These are phyloP conservation scores for Mitragyna speciosa DNA, from an alignment of 257 asterid genomes.

Conservation along the genomic window DNA sequence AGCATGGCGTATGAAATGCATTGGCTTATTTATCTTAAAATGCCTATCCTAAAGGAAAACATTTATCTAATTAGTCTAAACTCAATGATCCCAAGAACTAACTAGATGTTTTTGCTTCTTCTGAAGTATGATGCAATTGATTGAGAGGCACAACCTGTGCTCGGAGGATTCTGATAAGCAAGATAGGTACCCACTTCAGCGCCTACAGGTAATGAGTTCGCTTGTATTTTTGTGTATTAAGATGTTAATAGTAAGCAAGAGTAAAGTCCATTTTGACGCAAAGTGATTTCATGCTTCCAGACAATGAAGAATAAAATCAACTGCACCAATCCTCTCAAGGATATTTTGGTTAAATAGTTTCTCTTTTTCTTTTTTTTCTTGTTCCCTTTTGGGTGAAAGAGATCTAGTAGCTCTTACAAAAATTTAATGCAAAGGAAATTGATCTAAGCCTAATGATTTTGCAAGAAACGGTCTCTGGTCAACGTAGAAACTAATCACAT, in stretches of 20 bases:
- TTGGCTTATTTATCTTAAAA: neutral
- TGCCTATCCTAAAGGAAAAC: neutral
- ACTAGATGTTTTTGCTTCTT: neutral
- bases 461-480: neutral
- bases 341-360: neutral
- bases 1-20: neutral
- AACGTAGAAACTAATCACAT: neutral
- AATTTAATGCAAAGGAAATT: neutral
- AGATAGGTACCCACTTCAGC: constrained; percentile 27
- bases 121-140: constrained; percentile 67
- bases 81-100: neutral
- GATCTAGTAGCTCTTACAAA: neutral
- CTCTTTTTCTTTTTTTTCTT: neutral
- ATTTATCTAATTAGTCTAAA: neutral
- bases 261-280: neutral
- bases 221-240: neutral
- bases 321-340: neutral
- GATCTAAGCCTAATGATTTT: neutral
- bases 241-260: neutral
- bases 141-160: constrained; percentile 50
- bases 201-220: constrained; percentile 32
- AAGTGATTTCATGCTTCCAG: neutral
- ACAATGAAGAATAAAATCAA: neutral
- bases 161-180: constrained; percentile 35
- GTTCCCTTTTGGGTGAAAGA: too few species aligned